Conservation (phyloP, 2,329 filamentous ascomycete genomes). For the Alternaria burnsii region DNA sequence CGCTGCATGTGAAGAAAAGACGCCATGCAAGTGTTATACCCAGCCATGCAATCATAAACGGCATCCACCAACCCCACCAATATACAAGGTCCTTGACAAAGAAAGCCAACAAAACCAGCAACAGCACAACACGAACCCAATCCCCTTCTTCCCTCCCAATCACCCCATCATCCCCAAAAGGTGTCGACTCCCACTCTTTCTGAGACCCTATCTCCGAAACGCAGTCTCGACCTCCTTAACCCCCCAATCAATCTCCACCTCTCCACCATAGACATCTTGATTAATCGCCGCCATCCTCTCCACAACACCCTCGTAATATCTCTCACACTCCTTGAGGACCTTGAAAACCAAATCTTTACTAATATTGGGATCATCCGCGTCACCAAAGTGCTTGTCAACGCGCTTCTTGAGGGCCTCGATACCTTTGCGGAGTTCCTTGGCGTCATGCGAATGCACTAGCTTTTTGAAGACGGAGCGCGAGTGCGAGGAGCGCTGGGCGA, state of each 20-base stretch:
- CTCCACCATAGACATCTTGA: constrained; percentile 57
- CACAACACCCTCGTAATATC: constrained; percentile 62
- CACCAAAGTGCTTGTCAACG: constrained; percentile 96
- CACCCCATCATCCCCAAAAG: constrained; percentile 6
- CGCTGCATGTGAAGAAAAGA: not conserved
- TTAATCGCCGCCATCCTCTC: constrained; percentile 58
- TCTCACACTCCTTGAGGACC: constrained; percentile 68
- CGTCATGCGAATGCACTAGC: constrained; percentile 79
- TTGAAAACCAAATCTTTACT: constrained; percentile 67
- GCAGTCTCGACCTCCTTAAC: constrained; percentile 40
- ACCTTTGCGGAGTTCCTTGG: constrained; percentile 86
- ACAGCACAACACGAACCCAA: not conserved
- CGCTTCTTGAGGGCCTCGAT: constrained; percentile 88
- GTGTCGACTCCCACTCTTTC: constrained; percentile 25
- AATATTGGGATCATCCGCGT: constrained; percentile 77
- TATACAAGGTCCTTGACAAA: constrained; percentile 11
- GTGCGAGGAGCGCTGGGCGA: constrained; percentile 84
- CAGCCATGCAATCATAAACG: not conserved
- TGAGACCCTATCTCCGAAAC: constrained; percentile 39
- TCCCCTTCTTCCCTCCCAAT: not conserved
- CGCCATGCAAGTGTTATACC: constrained; percentile 10
- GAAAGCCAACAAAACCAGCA: not conserved
- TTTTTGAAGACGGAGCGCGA: constrained; percentile 86
- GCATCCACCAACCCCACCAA: not conserved
- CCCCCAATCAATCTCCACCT: constrained; percentile 54